These are phyloP conservation scores for Protomyces pachydermus DNA, from an alignment of 1,139 yeast genomes.

Conservation along the genomic window DNA sequence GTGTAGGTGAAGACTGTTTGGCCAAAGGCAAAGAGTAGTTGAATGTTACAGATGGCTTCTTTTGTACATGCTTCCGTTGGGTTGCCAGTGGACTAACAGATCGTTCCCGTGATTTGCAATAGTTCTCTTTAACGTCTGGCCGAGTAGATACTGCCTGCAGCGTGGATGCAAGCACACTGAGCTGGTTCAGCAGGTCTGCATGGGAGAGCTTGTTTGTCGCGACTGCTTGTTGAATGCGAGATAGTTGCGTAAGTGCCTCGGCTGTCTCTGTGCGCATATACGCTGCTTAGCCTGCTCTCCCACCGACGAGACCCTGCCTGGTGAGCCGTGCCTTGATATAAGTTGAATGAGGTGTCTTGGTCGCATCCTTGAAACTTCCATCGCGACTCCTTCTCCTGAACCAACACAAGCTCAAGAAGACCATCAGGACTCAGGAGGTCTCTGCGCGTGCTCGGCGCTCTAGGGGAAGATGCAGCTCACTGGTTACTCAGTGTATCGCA, in stretches of 20 bases:
- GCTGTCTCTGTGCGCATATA: background rate
- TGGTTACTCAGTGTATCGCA: background rate
- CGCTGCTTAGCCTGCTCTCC: background rate
- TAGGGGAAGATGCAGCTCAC: background rate
- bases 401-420: too few species aligned
- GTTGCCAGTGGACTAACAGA: background rate
- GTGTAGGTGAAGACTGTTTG: background rate
- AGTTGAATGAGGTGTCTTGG: too few species aligned
- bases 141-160: background rate
- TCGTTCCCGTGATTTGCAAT: background rate
- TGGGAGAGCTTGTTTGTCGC: background rate
- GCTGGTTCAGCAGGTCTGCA: background rate
- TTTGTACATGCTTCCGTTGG: background rate
- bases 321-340: too few species aligned
- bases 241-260: background rate
- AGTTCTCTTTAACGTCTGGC: background rate
- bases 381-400: too few species aligned
- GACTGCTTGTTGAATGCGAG: background rate
- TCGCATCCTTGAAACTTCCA: too few species aligned
- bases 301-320: background rate
- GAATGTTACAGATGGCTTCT: background rate
- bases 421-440: too few species aligned
- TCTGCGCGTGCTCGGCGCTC: too few species aligned
- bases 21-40: background rate
- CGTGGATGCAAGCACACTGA: background rate